Evolutionary conservation across 2,329 filamentous ascomycete species (phyloP).

Genomic region (Calonectria hongkongensis): DNA sequence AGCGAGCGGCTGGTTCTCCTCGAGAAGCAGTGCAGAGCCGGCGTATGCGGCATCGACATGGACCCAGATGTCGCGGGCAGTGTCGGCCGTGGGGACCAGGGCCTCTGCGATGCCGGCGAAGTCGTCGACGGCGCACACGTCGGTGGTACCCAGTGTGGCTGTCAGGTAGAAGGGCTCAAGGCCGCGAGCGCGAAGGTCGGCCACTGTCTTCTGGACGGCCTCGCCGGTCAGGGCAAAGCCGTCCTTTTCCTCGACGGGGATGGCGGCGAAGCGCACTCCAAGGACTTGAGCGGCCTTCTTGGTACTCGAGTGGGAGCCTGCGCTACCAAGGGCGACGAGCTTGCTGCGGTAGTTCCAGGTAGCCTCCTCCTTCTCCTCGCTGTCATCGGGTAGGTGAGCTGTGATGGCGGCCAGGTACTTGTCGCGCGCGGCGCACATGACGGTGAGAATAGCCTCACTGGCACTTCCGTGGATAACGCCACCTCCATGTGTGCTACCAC

Average conservation of each 20-base stretch:
- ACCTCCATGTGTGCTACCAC: constrained; percentile 82
- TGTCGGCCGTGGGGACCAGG: constrained; percentile 58
- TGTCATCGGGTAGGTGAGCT: constrained; percentile 66
- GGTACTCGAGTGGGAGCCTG: constrained; percentile 87
- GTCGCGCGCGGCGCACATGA: constrained; percentile 91
- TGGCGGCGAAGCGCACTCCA: constrained; percentile 85
- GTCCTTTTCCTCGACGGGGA: constrained; percentile 77
- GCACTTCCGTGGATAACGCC: constrained; percentile 97
- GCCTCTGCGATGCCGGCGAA: constrained; percentile 79
- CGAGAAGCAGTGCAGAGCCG: constrained; percentile 87
- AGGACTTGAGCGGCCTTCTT: constrained; percentile 92
- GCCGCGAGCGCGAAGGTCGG: constrained; percentile 79
- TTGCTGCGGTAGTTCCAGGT: constrained; percentile 72
- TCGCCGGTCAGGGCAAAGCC: constrained; percentile 82
- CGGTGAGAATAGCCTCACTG: constrained; percentile 89
- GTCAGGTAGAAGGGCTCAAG: constrained; percentile 92
- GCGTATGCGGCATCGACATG: constrained; percentile 97
- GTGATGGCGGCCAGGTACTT: constrained; percentile 80
- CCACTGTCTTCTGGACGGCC: constrained; percentile 77
- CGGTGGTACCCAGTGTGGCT: constrained; percentile 88
- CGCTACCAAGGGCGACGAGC: constrained; percentile 87
- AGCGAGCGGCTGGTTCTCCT: constrained; percentile 84
- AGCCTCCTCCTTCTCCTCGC: constrained; percentile 81
- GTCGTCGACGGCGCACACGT: constrained; percentile 91
- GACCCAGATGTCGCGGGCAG: constrained; percentile 82